Evolutionary conservation across 768 basidiomycete species (phyloP), one percentile per base, ranked within the genome.

Genomic region (Rhizopogon vinicolor): DNA sequence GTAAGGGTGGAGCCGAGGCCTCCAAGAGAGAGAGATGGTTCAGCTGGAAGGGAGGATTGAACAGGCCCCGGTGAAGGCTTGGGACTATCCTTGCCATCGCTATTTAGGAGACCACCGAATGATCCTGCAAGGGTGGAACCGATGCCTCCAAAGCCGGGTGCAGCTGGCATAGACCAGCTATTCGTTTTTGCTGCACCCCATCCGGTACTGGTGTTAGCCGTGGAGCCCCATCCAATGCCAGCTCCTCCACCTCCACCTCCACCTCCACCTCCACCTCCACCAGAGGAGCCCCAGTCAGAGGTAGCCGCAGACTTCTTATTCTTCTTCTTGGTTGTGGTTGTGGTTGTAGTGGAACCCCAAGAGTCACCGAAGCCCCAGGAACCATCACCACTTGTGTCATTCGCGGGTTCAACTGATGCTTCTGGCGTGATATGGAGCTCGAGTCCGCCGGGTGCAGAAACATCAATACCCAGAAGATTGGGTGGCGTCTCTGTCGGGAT

Each of bases 141-240:
- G 13, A 37, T 2, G 35, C 35, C 35, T 18, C 56, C 50, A 8
- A 53, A 44, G 3, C 37, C 0, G 8, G 58, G 3, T 22, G 43
- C 10, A 1, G 44, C 41, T 28, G 53, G 41, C 12, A 46, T 7
- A 13, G 51, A 44, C 46, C 58, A 52, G 31, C 18, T 1, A 22
- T 12, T 0, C 6, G 14, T 2, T 49, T 3, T 37, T 14, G 25
- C 13, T n/a, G 25, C 25, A 0, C 43, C 46, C 25, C 19, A 49
- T 37, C 19, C 19, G 2, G 44, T 13, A 12, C 1, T 35, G 41
- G 10, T 16, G 18, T 8, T 9, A 7, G 9, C 1, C 19, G 48
- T 42, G 8, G 60, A 58, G 1, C 59, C 53, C 44, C 63, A 56
- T 10, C 54, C 42, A 16, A 3, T 19, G 44, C 19, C 3, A 8